Base-by-base conservation (phyloP, 768 basidiomycete species). In the Obba rivulosa region DNA sequence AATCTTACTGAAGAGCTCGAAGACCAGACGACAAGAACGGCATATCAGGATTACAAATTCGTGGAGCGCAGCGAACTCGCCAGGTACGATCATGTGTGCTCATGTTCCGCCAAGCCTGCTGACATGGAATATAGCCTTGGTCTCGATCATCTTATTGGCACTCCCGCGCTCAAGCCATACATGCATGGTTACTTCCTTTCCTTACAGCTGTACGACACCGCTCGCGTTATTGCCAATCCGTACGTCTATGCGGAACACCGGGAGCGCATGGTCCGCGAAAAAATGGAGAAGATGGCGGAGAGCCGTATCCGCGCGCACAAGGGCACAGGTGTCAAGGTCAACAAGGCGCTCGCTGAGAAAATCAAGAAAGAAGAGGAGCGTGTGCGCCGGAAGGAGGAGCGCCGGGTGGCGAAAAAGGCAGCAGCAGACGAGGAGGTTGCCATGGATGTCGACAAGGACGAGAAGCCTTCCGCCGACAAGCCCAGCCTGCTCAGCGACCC, bases 131-230 rank as follows among this genome's bases (percentile, higher is more conserved):
- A 34, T 59, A 95, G 92, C 31, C 82, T 99, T 52, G 90, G 93
- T n/a, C 69, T 99, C 63, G 88, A 93, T 56, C 92, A 95, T 64
- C 89, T 99, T 58, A 72, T 96, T 55, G 96, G 96, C 43, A 95
- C 94, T 4, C 84, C 92, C 18, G 83, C 88, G 16, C 88, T 98
- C 75, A 95, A 95, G 67, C 96, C 96, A 3, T 99, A 98, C 69
- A 97, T 99, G 95, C 96, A 99, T 67, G 96, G 96, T 37, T 98
- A 94, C 80, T 98, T 99, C 73, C 68, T 97, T 53, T 90, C 93
- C 4, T 83, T 98, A 68, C 91, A 92, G 60, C 80, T 98, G 4
- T 98, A 98, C 71, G 91, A 94, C 58, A 87, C 94, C 43, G 96
- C 96, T 2, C 85, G 94, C 25, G 79, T 95, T 54, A 93, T 98